Base-by-base conservation (phyloP, 2,329 filamentous ascomycete species). In the Clonostachys chloroleuca region DNA sequence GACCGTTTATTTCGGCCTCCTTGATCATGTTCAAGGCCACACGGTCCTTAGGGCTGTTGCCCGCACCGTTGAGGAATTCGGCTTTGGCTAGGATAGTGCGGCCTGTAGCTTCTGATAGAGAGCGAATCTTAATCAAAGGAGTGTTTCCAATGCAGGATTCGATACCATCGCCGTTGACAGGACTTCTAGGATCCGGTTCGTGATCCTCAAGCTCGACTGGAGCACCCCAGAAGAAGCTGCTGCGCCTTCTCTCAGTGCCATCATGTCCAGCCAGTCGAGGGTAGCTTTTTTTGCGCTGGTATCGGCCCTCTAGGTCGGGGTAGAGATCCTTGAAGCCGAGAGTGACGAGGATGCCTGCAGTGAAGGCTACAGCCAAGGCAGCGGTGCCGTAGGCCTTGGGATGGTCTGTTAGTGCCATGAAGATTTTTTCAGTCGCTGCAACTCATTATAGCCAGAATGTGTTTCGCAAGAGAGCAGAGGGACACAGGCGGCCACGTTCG, bases 51-150 rank as follows among this genome's bases (percentile, higher is more conserved):
- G 94, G 92, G 56, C 88, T 94, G 58, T 89, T 89, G 14, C 94
- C 94, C 4, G 92, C 92, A 44, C 92, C 94, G 69, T 99, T 97
- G 47, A 99, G 79, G 61, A 95, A 95, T 78, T 99, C 94, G 43
- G 91, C 91, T 69, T 99, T 99, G 54, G 86, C 94, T 35, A 97
- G 75, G 59, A 99, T 95, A 39, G 84, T 84, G 59, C 94, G 91
- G 17, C 91, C 91, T 5, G 94, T 96, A 16, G 85, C 89, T 42
- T 87, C 83, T 5, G 89, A 95, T 20, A 99, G 78, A 36, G 88
- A 92, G 55, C 84, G 87, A 62, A 99, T 91, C 53, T 83, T 82
- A 57, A 99, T 81, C 24, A 99, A 77, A 2, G 92, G 92, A 13
- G 94, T 99, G 66, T 95, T 88, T 48, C 94, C 94, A 61, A 99